Percentiles rank a stretch among this genome's conserved stretches.
phyloP scores from a whole-genome alignment of 345 rosid genomes.

The Eucalyptus pumila region DNA sequence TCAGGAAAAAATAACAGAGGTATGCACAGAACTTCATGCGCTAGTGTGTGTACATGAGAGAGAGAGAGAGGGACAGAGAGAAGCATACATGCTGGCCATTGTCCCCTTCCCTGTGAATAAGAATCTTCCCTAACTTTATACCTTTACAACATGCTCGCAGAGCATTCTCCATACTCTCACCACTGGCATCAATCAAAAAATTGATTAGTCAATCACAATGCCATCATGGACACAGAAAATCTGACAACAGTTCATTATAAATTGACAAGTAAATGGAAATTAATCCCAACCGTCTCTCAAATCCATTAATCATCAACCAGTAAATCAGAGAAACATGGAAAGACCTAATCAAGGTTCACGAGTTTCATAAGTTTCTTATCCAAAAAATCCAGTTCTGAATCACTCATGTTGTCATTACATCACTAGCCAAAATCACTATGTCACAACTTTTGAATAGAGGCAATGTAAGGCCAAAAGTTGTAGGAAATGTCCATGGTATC shows the following conservation, averaged over 20 bases:
- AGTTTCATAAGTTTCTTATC: not conserved
- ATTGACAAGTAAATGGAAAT: not conserved
- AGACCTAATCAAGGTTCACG: not conserved
- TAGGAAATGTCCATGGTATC: not conserved
- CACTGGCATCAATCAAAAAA: constrained; percentile 28
- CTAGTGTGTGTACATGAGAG: not conserved
- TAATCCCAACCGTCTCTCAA: not conserved
- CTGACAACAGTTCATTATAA: not conserved
- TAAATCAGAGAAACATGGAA: not conserved
- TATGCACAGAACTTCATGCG: not conserved
- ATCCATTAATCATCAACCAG: not conserved
- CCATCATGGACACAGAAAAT: not conserved
- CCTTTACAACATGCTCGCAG: constrained; percentile 98
- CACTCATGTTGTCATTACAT: not conserved
- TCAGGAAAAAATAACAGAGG: not conserved
- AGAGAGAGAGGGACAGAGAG: not conserved
- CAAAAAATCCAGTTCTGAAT: not conserved
- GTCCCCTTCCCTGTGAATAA: constrained; percentile 97
- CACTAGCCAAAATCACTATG: not conserved
- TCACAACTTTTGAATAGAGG: not conserved
- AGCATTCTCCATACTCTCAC: constrained; percentile 99
- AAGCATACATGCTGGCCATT: constrained; percentile 75
- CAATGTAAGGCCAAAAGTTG: not conserved
- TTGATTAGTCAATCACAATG: not conserved
- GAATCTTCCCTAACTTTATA: constrained; percentile 92